These are phyloP conservation scores for Nadsonia starkeyi-henricii DNA, from an alignment of 1,139 yeast genomes.

Conservation along the genomic window DNA sequence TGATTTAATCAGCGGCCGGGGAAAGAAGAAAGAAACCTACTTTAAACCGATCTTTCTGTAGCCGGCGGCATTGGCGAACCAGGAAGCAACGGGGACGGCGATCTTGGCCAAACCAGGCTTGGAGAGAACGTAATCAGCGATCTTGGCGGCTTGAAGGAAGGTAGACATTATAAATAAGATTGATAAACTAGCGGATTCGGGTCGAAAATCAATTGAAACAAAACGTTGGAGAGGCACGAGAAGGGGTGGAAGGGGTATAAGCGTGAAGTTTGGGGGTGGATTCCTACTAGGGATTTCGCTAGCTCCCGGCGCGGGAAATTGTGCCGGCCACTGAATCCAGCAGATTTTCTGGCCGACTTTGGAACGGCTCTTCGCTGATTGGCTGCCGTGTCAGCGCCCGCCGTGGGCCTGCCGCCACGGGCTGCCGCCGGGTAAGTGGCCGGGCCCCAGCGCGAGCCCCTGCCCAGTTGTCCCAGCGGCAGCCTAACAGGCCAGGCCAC, in stretches of 20 bases:
- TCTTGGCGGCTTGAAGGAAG: conserved; percentile 67
- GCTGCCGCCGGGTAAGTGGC: too few species aligned
- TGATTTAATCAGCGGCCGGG: too few species aligned
- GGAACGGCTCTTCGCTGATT: not conserved
- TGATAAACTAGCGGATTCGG: not conserved
- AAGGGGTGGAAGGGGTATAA: too few species aligned
- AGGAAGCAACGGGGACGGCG: conserved; percentile 65
- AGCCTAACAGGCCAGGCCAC: too few species aligned
- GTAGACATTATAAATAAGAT: conserved; percentile 38
- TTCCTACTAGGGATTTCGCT: too few species aligned
- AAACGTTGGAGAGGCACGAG: too few species aligned
- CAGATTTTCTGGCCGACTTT: not conserved
- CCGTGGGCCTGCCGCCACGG: too few species aligned
- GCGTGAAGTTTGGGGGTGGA: too few species aligned
- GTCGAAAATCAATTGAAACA: not conserved
- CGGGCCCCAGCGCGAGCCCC: too few species aligned
- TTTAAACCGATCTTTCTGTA: conserved; percentile 72
- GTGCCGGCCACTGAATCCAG: not conserved
- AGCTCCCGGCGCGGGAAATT: too few species aligned
- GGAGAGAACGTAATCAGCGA: conserved; percentile 67
- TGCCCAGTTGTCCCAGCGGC: too few species aligned
- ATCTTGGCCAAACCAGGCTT: conserved; percentile 66
- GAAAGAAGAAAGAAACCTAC: not conserved
- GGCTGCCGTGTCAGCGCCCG: too few species aligned
- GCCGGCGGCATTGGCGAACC: conserved; percentile 63